phyloP scores from a whole-genome alignment of 2,329 filamentous ascomycete genomes.

The Colletotrichum liriopes region DNA sequence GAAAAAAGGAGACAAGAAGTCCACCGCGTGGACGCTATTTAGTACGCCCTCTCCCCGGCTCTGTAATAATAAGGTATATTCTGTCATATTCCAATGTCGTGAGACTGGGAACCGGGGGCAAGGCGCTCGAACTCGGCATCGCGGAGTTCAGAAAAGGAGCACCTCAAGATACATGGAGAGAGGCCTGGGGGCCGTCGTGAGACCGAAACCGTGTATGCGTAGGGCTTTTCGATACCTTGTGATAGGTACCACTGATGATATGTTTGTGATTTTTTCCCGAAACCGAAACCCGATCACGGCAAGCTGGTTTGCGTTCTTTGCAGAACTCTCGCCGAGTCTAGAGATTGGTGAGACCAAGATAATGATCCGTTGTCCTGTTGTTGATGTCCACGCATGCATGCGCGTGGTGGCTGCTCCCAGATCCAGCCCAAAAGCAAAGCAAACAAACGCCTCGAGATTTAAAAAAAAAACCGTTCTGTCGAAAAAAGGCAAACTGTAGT shows the following conservation, averaged over 20 bases:
- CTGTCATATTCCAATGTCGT: conserved; percentile 22
- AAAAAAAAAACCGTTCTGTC: not conserved
- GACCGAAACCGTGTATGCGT: conserved; percentile 38
- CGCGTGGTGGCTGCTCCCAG: conserved; percentile 3
- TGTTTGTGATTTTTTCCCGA: conserved; percentile 1
- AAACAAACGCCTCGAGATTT: conserved; percentile 28
- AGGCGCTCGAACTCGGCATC: conserved; percentile 5
- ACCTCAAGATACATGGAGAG: conserved; percentile 11
- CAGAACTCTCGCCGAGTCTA: conserved; percentile 42
- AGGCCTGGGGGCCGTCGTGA: conserved; percentile 35
- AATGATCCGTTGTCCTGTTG: conserved; percentile 35
- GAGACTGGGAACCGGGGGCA: conserved; percentile 20
- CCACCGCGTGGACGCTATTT: not conserved
- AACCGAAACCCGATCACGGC: conserved; percentile 33
- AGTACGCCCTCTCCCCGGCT: not conserved
- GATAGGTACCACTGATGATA: conserved; percentile 28
- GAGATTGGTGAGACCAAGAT: conserved; percentile 28
- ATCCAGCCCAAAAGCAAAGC: conserved; percentile 25
- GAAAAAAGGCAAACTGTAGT: not conserved
- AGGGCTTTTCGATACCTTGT: conserved; percentile 7
- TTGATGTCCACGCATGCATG: conserved; percentile 5
- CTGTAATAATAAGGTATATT: conserved; percentile 38
- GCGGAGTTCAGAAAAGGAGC: not conserved
- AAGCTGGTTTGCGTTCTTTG: conserved; percentile 34
- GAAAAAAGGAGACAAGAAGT: not conserved